Evolutionary conservation across 768 basidiomycete genomes (phyloP), one percentile per base, ranked within the genome.

Genomic region (Lyophyllum shimeji): DNA sequence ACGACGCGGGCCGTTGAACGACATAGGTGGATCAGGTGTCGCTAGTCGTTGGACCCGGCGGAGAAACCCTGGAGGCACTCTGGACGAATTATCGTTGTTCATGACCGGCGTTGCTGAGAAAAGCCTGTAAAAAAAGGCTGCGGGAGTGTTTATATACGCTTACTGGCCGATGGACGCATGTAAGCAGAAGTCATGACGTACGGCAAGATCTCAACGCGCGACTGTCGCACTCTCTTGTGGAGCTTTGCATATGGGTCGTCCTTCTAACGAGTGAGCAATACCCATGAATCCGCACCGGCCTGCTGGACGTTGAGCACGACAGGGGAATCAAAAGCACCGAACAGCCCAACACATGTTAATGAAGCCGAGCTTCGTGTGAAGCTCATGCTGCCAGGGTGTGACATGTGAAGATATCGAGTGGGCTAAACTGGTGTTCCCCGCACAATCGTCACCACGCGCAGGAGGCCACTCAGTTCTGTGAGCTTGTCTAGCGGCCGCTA

Each of bases 261-360:
- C n/a, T n/a, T n/a, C n/a, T n/a, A n/a, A n/a, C n/a, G n/a, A n/a
- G n/a, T n/a, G n/a, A n/a, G n/a, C n/a, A n/a, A n/a, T n/a, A n/a
- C n/a, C n/a, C n/a, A n/a, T n/a, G n/a, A n/a, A n/a, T n/a, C n/a
- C n/a, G n/a, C n/a, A n/a, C n/a, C n/a, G n/a, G n/a, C n/a, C n/a
- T n/a, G 17, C 1, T 50, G 12, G 24, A 15, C 7, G 4, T 8
- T 37, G 18, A 15, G 27, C 46, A 33, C 12, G 52, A 33, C 24
- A 52, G 8, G n/a, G 57, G 56, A 33, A 25, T 24, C 12, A 11
- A 46, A 23, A 56, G 24, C 23, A 47, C 46, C 15, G 45, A 55
- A 8, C 31, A n/a, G n/a, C 44, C 27, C 25, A 47, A 25, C 21
- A 46, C 37, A 55, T 21, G 24, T 29, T 34, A 45, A 27, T 21